Evolutionary conservation across 2,329 filamentous ascomycete species (phyloP).

Genomic region (Colletotrichum tropicale): DNA sequence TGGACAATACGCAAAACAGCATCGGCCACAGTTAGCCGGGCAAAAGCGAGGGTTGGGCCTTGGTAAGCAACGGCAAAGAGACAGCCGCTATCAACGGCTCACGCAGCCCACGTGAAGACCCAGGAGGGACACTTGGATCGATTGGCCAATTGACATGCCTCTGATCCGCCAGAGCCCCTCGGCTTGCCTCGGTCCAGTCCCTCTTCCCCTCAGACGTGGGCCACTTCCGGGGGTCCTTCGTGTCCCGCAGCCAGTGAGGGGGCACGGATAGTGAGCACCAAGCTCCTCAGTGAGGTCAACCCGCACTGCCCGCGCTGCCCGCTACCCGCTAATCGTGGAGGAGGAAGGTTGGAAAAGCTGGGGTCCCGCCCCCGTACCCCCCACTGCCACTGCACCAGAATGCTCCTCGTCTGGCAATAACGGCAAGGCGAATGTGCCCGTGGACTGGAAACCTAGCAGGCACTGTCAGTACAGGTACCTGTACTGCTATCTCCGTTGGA

Average conservation of each 20-base stretch:
- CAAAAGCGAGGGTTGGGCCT: neutral
- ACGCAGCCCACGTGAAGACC: neutral
- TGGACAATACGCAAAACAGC: neutral
- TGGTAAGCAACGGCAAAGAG: constrained; percentile 15
- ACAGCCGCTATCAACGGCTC: neutral
- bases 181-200: constrained; percentile 23
- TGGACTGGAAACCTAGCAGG: neutral
- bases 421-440: neutral
- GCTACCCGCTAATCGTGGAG: constrained; percentile 12
- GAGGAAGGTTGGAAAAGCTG: constrained; percentile 10
- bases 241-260: neutral
- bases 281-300: neutral
- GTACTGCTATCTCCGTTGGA: neutral
- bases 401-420: neutral
- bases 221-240: neutral
- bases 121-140: neutral
- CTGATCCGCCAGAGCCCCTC: neutral
- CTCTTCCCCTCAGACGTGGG: constrained; percentile 4
- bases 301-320: neutral
- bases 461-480: neutral
- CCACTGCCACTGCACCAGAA: neutral
- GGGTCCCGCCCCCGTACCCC: neutral
- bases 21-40: neutral
- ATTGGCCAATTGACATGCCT: constrained; percentile 20
- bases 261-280: neutral